Percentiles rank a stretch among this genome's conserved stretches.
These are phyloP conservation scores for Yamadazyma membranifaciens DNA, from an alignment of 1,139 yeast species.

Conservation along the genomic window DNA sequence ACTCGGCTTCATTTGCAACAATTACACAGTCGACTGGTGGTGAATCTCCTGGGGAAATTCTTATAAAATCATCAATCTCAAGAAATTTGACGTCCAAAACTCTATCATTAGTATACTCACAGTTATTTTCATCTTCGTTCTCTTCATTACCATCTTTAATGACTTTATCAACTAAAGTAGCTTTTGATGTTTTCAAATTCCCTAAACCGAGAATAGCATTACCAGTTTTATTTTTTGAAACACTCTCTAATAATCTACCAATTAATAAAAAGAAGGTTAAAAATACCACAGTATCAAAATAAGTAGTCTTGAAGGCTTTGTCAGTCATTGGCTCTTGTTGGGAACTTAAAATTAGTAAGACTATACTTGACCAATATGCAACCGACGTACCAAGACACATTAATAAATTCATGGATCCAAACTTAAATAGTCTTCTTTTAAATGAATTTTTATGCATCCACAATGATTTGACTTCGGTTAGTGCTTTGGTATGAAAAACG, in stretches of 20 bases:
- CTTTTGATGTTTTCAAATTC: constrained; percentile 48
- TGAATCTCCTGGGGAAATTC: constrained; percentile 64
- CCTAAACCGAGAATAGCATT: constrained; percentile 59
- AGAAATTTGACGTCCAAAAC: constrained; percentile 49
- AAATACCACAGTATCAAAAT: constrained; percentile 78
- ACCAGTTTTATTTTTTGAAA: constrained; percentile 66
- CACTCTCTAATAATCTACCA: constrained; percentile 67
- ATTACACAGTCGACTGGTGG: constrained; percentile 72
- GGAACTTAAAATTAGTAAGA: constrained; percentile 52
- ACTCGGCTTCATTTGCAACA: constrained; percentile 54
- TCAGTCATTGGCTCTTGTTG: constrained; percentile 23
- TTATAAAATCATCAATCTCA: constrained; percentile 63
- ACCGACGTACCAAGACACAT: constrained; percentile 73
- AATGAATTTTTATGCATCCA: constrained; percentile 60
- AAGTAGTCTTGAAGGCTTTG: constrained; percentile 60
- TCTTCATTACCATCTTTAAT: no score
- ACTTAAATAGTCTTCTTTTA: constrained; percentile 56
- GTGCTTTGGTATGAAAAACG: constrained; percentile 65
- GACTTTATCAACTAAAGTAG: constrained; percentile 41
- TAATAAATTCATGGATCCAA: constrained; percentile 76
- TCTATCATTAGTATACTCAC: constrained; percentile 26
- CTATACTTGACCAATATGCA: constrained; percentile 68
- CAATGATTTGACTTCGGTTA: constrained; percentile 54
- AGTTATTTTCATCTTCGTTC: constrained; percentile 16
- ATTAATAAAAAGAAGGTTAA: constrained; percentile 67